Evolutionary conservation across 805 yeast species (phyloP), one percentile per base, ranked within the genome.

Genomic region (Starmerella stellata): DNA sequence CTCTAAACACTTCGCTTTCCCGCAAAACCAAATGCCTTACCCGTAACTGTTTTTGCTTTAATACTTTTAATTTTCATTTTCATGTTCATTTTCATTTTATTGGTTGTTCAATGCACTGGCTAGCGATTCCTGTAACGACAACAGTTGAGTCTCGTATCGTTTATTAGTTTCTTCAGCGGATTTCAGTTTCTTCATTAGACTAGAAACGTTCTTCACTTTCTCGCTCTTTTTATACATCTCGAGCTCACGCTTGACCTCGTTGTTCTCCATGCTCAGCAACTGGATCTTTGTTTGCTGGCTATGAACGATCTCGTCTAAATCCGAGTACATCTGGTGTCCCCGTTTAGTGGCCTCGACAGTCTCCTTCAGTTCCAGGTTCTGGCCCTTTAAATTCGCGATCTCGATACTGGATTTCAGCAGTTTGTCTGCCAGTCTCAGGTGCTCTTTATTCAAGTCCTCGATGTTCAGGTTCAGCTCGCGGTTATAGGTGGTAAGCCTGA

Each of bases 371-470:
- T 74, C 79, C 20, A 62, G 66, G 44, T 80, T 79, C 42, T 81
- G 93, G 49, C 80, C 87, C 36, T 68, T 63, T 20, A 87, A 56
- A 25, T 77, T 75, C 2, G 92, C 94, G 20, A 78, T 64, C 38
- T 65, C 69, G 30, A 85, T 70, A 51, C 90, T 75, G 30, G 79
- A 76, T 45, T 72, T 72, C 25, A 87, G 82, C 74, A 90, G 72
- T 47, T 75, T 81, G 58, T 85, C 87, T 3, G 93, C 93, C 29
- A 83, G 71, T 39, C 72, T 78, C 21, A 83, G 71, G 56, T 90
- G 95, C 52, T 85, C 95, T 43, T 71, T 65, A 53, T 80, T 82
- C 42, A 87, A 61, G 2, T 71, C 61, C 3, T 76, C 70, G 51
- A 75, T 74, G 18, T 75, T 69, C 15, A 73, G 64, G 56, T 82